Conservation (phyloP, 2,329 filamentous ascomycete genomes). For the Dendrostoma leiphaemia region DNA sequence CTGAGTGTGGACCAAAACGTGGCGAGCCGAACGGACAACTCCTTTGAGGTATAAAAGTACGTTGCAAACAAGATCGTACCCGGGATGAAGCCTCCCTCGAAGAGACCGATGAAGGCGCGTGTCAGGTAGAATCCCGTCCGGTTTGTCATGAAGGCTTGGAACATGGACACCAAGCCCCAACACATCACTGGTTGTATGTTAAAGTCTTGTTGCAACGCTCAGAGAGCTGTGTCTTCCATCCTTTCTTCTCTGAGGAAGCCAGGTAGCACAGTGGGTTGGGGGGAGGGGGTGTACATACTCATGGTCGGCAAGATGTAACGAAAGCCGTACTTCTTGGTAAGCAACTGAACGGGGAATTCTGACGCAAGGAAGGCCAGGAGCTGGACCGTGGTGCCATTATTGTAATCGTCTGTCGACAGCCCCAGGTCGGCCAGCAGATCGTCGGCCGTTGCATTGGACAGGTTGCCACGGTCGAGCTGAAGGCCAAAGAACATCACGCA, state of each 20-base stretch:
- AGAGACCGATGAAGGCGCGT: constrained; percentile 50
- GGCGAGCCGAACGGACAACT: constrained; percentile 64
- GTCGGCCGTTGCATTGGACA: constrained; percentile 61
- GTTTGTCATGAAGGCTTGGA: constrained; percentile 51
- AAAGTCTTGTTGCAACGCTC: too few relatives aligned
- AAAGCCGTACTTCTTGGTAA: constrained; percentile 57
- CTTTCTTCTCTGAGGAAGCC: too few relatives aligned
- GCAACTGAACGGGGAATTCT: constrained; percentile 57
- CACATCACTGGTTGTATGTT: too few relatives aligned
- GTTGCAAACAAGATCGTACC: constrained; percentile 64
- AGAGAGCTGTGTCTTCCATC: too few relatives aligned
- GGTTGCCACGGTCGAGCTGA: constrained; percentile 62
- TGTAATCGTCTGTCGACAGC: constrained; percentile 51
- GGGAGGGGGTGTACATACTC: too few relatives aligned
- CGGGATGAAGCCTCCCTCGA: constrained; percentile 57
- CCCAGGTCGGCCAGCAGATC: constrained; percentile 55
- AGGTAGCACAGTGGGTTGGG: too few relatives aligned
- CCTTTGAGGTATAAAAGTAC: constrained; percentile 70
- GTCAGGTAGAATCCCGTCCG: constrained; percentile 48
- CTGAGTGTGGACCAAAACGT: constrained; percentile 63
- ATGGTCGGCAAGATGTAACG: constrained; percentile 53
- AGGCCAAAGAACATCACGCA: constrained; percentile 59
- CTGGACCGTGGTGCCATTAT: constrained; percentile 57
- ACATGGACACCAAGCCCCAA: constrained; percentile 45
- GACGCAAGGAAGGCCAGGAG: constrained; percentile 52